Conservation (phyloP, 495 filamentous ascomycete genomes). For the Neurospora sp. region DNA sequence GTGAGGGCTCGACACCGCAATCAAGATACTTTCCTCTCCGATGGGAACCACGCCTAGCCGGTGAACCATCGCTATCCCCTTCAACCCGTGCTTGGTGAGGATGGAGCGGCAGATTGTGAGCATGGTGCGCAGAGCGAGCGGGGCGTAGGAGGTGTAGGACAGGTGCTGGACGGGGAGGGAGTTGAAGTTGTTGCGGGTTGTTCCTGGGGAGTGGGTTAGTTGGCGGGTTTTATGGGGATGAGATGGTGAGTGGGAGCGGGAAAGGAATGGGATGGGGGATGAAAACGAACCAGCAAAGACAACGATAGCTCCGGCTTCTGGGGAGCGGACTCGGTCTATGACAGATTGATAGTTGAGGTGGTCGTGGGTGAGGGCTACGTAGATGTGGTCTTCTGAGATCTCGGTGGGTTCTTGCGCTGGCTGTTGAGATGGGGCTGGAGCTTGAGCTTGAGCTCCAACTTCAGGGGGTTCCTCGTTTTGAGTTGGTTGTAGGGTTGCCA, state of each 20-base stretch:
- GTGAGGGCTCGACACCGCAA: constrained; percentile 80
- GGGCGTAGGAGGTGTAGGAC: constrained; percentile 71
- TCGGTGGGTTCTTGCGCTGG: constrained; percentile 5
- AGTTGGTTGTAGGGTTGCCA: not conserved
- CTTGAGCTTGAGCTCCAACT: not conserved
- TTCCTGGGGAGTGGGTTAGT: constrained; percentile 40
- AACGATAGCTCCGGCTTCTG: constrained; percentile 78
- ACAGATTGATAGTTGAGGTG: constrained; percentile 48
- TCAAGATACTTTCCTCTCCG: constrained; percentile 82
- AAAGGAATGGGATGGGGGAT: not conserved
- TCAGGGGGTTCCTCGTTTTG: not conserved
- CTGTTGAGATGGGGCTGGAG: not conserved
- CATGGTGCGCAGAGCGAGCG: constrained; percentile 69
- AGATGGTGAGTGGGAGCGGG: not conserved
- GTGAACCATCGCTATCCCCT: constrained; percentile 70
- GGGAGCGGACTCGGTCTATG: constrained; percentile 61
- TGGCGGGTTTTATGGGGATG: constrained; percentile 1
- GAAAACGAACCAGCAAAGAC: constrained; percentile 60
- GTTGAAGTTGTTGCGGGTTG: constrained; percentile 77
- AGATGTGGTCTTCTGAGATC: constrained; percentile 21
- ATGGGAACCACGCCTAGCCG: constrained; percentile 81
- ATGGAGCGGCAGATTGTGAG: constrained; percentile 53
- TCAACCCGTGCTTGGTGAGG: constrained; percentile 48
- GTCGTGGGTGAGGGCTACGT: constrained; percentile 54
- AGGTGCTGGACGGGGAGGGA: constrained; percentile 65